phyloP scores from a whole-genome alignment of 306 rosid species.

The Myrica gale region DNA sequence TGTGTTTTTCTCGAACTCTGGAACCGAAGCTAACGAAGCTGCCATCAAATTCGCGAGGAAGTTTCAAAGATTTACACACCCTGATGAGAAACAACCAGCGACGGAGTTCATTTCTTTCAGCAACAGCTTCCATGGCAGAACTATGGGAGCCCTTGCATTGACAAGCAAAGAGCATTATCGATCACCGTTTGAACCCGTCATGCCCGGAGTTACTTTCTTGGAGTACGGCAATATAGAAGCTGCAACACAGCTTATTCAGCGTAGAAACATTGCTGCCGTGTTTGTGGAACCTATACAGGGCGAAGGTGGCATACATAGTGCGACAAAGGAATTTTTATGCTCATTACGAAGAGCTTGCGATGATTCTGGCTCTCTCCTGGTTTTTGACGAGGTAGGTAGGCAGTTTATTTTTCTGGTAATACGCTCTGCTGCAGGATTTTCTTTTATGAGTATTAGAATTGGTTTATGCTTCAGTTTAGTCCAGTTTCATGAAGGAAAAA shows the following conservation, averaged over 20 bases:
- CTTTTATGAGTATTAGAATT: background rate
- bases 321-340: constrained; percentile 76
- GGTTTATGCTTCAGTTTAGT: background rate
- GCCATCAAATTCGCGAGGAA: constrained; percentile 89
- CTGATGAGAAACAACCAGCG: constrained; percentile 55
- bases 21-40: constrained; percentile 95
- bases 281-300: constrained; percentile 97
- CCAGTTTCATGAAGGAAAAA: too few relatives aligned
- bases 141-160: constrained; percentile 91
- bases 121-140: constrained; percentile 90
- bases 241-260: constrained; percentile 52
- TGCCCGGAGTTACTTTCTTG: constrained; percentile 86
- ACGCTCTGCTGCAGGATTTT: background rate
- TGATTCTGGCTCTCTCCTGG: constrained; percentile 75
- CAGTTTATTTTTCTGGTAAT: background rate
- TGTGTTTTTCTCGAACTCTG: constrained; percentile 79
- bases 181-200: constrained; percentile 77
- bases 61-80: constrained; percentile 56
- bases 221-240: constrained; percentile 81
- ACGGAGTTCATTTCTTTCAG: constrained; percentile 72
- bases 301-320: constrained; percentile 86
- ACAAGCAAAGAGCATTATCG: constrained; percentile 88
- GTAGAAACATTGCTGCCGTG: constrained; percentile 71
- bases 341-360: constrained; percentile 72
- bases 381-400: constrained; percentile 76